Evolutionary conservation across 345 rosid species (phyloP), one percentile per base, ranked within the genome.

Genomic region (Nephelium lappaceum): DNA sequence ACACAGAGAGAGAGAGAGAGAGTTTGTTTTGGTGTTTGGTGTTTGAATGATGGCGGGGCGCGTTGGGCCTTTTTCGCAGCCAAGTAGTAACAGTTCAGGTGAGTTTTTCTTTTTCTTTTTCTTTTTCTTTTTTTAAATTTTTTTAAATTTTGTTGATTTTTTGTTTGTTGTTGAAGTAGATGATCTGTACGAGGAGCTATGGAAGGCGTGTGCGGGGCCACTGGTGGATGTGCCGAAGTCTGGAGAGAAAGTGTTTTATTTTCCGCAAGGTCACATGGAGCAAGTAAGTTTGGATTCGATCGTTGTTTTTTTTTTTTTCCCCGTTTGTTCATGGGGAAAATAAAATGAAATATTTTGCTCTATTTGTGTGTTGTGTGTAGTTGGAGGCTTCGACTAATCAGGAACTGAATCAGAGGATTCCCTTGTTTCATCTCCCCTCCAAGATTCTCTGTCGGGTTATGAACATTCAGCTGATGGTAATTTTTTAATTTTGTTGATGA

Each of bases 251-350:
- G 98, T 95, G 19, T 92, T 79, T 86, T 95, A 95, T 75, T 91
- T 95, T 77, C 98, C 98, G 45, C 98, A 95, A 82, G 98, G 98
- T 16, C 98, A 95, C 86, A 92, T 95, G 95, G 98, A 95, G 72
- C 99, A 95, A 83, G 99, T 84, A 78, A 72, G 84, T 77, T 19
- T 8, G 12, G 12, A 45, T 45, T 45, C 11, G 51, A 3, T 3
- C 51, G 8, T 0, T 31, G 25, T 36, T 39, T 78, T n/a, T 27
- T 18, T 2, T 23, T 31, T 38, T 38, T 69, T 15, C 8, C 53
- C 47, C 73, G 69, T 80, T 69, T 72, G 49, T 62, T 78, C 74
- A 49, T 19, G 23, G 51, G 72, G 16, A 42, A 72, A 53, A 38
- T 64, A 65, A 43, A 71, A 31, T 80, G 71, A 79, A 8, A 23